Conservation (phyloP, 148 eudicot genomes). For the Rhododendron kiyosumense region DNA sequence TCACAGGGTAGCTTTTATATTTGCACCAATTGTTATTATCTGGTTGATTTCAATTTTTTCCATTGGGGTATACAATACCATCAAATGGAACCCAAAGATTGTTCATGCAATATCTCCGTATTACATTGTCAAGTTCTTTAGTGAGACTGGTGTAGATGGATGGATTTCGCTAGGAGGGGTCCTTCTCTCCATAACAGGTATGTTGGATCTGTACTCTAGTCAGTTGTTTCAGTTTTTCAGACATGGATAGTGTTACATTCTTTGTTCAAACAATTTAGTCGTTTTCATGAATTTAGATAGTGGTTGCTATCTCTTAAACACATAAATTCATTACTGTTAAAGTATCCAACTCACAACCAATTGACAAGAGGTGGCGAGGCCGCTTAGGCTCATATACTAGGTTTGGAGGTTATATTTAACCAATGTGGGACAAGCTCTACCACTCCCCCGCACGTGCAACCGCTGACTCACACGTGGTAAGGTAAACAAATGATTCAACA, state of each 20-base stretch:
- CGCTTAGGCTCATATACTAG: too few species aligned
- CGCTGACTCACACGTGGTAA: too few species aligned
- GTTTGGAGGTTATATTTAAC: too few species aligned
- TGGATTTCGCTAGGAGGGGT: constrained; percentile 95
- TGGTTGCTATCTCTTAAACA: not conserved
- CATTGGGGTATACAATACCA: constrained; percentile 71
- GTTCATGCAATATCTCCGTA: constrained; percentile 80
- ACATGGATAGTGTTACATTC: not conserved
- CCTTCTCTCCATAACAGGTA: constrained; percentile 90
- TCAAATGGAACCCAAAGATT: constrained; percentile 79
- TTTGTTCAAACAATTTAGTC: not conserved
- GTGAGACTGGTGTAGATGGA: constrained; percentile 74
- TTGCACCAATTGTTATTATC: constrained; percentile 80
- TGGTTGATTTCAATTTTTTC: constrained; percentile 80
- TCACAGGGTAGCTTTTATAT: constrained; percentile 78
- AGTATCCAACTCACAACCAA: too few species aligned
- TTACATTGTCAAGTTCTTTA: constrained; percentile 70
- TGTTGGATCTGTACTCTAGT: not conserved
- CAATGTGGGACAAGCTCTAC: too few species aligned
- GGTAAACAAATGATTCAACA: too few species aligned
- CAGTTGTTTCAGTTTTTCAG: constrained; percentile 12
- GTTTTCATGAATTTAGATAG: not conserved
- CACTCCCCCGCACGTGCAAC: too few species aligned
- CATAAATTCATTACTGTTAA: not conserved
- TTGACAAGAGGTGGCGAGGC: too few species aligned